phyloP scores from a whole-genome alignment of 164 flowering plant species.

The Euptelea pleiosperma region DNA sequence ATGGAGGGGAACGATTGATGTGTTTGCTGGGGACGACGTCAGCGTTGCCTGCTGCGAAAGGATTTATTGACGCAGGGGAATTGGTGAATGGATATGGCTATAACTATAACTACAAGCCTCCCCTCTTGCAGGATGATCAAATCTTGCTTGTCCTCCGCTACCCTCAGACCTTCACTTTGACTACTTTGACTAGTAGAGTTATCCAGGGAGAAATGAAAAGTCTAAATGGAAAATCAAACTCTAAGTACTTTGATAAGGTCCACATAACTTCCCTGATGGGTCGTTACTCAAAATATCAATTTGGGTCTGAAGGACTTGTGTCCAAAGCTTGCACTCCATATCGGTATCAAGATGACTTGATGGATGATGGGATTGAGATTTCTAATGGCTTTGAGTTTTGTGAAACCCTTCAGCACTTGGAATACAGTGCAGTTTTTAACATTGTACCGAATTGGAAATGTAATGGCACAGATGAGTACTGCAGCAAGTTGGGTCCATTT shows the following conservation, averaged over 20 bases:
- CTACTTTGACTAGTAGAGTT: slow-evolving; percentile 42
- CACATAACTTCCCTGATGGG: slow-evolving; percentile 50
- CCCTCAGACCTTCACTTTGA: slow-evolving; percentile 53
- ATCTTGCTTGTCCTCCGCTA: slow-evolving; percentile 63
- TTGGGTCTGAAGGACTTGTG: slow-evolving; percentile 48
- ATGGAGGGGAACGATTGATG: slow-evolving; percentile 63
- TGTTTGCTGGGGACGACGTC: slow-evolving; percentile 79
- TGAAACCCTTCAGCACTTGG: slow-evolving; percentile 37
- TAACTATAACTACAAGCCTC: slow-evolving; percentile 35
- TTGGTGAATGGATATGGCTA: slow-evolving; percentile 39
- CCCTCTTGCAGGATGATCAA: slow-evolving; percentile 68
- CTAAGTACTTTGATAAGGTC: slow-evolving; percentile 67
- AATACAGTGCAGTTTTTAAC: slow-evolving; percentile 34
- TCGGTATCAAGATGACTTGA: slow-evolving; percentile 45
- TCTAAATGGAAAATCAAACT: slow-evolving; percentile 45
- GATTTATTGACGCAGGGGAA: slow-evolving; percentile 57
- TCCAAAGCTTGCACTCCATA: slow-evolving; percentile 70
- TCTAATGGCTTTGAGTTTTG: slow-evolving; percentile 60
- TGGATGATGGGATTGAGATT: slow-evolving; percentile 30
- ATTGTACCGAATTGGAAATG: slow-evolving; percentile 84
- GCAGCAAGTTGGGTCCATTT: slow-evolving; percentile 74
- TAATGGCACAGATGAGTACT: slow-evolving; percentile 50
- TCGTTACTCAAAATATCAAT: slow-evolving; percentile 40
- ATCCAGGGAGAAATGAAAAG: slow-evolving; percentile 72
- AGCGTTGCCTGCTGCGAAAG: slow-evolving; percentile 66